Evolutionary conservation across 225 moss, liverwort and hornwort genomes (phyloP).

Genomic region (Pseudoscleropodium purum): DNA sequence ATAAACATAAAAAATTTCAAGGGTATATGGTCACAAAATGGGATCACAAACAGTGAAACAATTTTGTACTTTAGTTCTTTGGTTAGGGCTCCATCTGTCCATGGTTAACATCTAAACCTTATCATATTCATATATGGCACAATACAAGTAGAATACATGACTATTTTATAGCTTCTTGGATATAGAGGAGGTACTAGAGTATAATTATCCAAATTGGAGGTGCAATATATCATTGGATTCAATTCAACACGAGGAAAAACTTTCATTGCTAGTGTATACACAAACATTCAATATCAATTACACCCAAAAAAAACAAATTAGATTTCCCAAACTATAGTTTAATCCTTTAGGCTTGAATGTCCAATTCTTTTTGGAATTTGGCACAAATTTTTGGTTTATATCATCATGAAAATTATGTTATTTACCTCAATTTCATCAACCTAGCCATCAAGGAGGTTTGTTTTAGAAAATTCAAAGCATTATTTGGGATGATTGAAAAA

Average conservation of each 20-base stretch:
- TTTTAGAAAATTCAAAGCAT: too few species aligned
- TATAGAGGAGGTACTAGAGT: neutral
- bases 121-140: too few species aligned
- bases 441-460: fast-evolving
- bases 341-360: fast-evolving
- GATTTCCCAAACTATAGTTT: neutral
- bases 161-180: neutral
- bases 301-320: neutral
- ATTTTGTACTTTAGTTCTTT: neutral
- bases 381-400: neutral
- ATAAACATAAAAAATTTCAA: too few species aligned
- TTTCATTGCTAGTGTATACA: neutral
- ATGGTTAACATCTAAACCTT: neutral
- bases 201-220: neutral
- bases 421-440: neutral
- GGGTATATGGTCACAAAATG: too few species aligned
- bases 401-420: too few species aligned
- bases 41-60: neutral
- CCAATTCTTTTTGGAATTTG: neutral
- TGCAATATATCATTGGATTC: neutral
- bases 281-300: neutral
- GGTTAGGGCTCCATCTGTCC: fast-evolving
- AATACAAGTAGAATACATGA: too few species aligned
- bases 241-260: neutral
- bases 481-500: neutral